phyloP scores from a whole-genome alignment of 129 eudicot species.

The Daucus carota region DNA sequence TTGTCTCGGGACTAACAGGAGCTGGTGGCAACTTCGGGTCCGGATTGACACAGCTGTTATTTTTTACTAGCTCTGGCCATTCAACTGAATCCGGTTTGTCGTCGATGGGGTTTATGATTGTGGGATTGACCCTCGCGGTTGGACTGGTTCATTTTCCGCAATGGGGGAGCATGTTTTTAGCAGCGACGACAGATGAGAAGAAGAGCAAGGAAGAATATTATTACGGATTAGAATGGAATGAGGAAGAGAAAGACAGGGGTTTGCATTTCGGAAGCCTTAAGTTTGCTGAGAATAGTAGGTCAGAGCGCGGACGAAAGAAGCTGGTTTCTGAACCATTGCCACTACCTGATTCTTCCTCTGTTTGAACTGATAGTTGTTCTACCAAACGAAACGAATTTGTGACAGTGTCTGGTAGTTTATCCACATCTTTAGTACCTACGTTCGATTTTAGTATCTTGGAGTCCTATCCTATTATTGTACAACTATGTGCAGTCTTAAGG shows the following conservation, averaged over 20 bases:
- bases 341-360: background rate
- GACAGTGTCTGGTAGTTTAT: too few relatives aligned
- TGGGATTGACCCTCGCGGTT: slow-evolving; percentile 42
- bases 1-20: slow-evolving; percentile 53
- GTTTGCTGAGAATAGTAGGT: slow-evolving; percentile 44
- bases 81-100: slow-evolving; percentile 42
- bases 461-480: too few relatives aligned
- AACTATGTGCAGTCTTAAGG: too few relatives aligned
- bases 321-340: slow-evolving; percentile 13
- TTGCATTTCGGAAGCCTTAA: slow-evolving; percentile 40
- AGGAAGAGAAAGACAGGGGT: slow-evolving; percentile 39
- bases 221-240: slow-evolving; percentile 40
- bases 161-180: slow-evolving; percentile 61
- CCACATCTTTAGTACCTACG: too few relatives aligned
- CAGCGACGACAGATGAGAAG: slow-evolving; percentile 27
- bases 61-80: slow-evolving; percentile 41
- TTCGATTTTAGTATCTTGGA: too few relatives aligned
- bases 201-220: slow-evolving; percentile 38
- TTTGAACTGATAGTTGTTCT: too few relatives aligned
- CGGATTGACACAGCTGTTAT: slow-evolving; percentile 51
- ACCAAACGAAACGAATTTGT: too few relatives aligned
- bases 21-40: slow-evolving; percentile 76
- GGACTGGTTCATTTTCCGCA: slow-evolving; percentile 53
- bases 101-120: slow-evolving; percentile 61
- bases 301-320: slow-evolving; percentile 43